Base-by-base conservation (phyloP, 1,139 yeast species). In the Suhomyces yuchorum region DNA sequence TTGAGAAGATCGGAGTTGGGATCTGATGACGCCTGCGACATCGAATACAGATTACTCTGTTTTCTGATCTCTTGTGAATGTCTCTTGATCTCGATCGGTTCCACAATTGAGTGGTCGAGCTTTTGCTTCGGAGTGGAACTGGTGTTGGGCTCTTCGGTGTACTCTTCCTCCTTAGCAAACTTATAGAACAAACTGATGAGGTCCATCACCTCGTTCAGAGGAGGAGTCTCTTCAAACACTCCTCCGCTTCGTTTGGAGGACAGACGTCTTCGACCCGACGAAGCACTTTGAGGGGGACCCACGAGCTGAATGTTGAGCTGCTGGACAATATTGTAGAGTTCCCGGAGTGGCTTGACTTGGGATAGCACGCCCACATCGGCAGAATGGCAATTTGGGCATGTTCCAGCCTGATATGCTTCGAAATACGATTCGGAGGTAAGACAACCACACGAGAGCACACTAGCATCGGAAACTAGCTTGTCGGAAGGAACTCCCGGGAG, bases 401-500 rank as follows among this genome's bases (percentile, higher is more conserved):
- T 51, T 14, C 48, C 51, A 18, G 55, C 56, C 44, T 37, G 61
- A 36, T 56, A 49, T n/a, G 63, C 61, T 15, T 35, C 30, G 53
- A 73, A 74, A 19, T 49, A 66, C 1, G 66, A 54, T 55, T 84
- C 86, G 1, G 92, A 83, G 0, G 84, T 73, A 9, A 87, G 64
- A 64, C 96, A 87, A 0, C 95, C 93, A 66, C 96, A 88, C 0
- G 83, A 66, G 17, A 87, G 66, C 18, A 84, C 76, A 1, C 82
- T 71, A 5, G 82, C 77, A 63, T 85, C 90, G 11, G 67, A 43
- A 5, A 73, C 67, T 2, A 71, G 50, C 5, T 54, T 58, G n/a
- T 56, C 55, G 8, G 55, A 42, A 22, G 49, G 46, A 20, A 52
- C 48, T 2, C 70, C 71, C 0, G 67, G 67, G 23, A 72, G 57